phyloP scores from a whole-genome alignment of 441 rosid species.

The Macaranga tanarius region DNA sequence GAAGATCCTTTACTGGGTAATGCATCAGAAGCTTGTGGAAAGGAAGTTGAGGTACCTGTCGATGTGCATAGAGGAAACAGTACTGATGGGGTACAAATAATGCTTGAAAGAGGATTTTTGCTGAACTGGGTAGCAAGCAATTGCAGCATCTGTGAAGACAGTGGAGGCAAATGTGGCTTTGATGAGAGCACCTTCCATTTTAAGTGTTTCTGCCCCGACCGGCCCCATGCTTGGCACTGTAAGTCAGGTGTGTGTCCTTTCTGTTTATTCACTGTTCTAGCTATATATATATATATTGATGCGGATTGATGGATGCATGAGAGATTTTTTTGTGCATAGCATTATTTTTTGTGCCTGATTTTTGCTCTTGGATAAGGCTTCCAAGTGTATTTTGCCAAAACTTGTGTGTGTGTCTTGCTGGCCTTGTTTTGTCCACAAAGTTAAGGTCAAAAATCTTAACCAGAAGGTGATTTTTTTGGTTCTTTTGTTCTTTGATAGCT shows the following conservation, averaged over 20 bases:
- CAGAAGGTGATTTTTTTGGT: background rate
- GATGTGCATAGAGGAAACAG: background rate
- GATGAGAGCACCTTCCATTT: conserved; percentile 20
- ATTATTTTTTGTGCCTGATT: background rate
- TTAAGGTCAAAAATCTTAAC: background rate
- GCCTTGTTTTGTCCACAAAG: background rate
- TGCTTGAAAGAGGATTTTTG: conserved; percentile 35
- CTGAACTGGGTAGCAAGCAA: conserved; percentile 45
- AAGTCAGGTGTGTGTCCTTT: background rate
- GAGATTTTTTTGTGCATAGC: too few relatives aligned
- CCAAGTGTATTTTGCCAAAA: background rate
- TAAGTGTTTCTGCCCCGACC: conserved; percentile 55
- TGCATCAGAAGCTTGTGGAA: conserved; percentile 23
- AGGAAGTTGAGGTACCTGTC: conserved; percentile 33
- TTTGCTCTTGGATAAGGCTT: background rate
- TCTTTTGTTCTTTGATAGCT: background rate
- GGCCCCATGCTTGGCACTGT: conserved; percentile 43
- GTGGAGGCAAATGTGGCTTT: conserved; percentile 59
- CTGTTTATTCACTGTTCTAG: too few relatives aligned
- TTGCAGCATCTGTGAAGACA: conserved; percentile 36
- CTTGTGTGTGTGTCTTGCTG: background rate
- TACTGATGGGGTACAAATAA: background rate
- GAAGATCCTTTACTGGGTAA: conserved; percentile 24
- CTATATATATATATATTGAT: background rate
- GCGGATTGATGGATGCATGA: background rate